A percentile compares a stretch with the other conserved stretches of the same genome.
These are phyloP conservation scores for Rubus idaeus DNA, from an alignment of 306 rosid genomes.

Conservation along the genomic window DNA sequence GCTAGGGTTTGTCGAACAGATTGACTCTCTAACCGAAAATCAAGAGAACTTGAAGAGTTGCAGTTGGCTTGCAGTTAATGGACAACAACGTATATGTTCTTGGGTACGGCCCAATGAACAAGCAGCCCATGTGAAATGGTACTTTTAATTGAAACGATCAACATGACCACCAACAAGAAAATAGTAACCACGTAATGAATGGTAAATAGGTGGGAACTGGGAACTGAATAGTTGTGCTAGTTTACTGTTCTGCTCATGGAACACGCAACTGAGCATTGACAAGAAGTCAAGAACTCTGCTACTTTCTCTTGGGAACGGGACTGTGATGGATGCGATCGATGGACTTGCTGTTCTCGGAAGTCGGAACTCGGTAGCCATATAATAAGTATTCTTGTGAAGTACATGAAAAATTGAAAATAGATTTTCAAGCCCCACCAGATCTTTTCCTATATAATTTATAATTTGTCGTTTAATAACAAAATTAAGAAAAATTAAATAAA, in stretches of 20 bases:
- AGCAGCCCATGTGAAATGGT: background rate
- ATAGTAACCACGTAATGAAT: background rate
- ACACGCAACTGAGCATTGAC: background rate
- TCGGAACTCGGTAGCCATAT: background rate
- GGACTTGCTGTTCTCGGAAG: background rate
- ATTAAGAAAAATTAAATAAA: no score
- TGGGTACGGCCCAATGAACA: background rate
- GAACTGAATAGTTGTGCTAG: no score
- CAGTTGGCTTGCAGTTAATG: background rate
- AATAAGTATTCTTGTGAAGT: background rate
- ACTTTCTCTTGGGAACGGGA: background rate
- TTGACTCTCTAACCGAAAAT: background rate
- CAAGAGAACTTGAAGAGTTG: background rate
- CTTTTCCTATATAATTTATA: no score
- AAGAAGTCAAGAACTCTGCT: background rate
- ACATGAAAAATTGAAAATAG: background rate
- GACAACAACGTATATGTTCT: background rate
- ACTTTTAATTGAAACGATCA: background rate
- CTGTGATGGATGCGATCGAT: no score
- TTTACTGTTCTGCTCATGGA: background rate
- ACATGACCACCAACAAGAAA: background rate
- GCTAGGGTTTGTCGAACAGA: background rate
- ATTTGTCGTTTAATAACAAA: no score
- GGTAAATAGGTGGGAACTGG: background rate
- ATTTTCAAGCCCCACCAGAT: background rate